Percentiles rank a stretch among this genome's conserved stretches.
These are phyloP conservation scores for Rhizopogon vinicolor DNA, from an alignment of 768 basidiomycete species.

Conservation along the genomic window DNA sequence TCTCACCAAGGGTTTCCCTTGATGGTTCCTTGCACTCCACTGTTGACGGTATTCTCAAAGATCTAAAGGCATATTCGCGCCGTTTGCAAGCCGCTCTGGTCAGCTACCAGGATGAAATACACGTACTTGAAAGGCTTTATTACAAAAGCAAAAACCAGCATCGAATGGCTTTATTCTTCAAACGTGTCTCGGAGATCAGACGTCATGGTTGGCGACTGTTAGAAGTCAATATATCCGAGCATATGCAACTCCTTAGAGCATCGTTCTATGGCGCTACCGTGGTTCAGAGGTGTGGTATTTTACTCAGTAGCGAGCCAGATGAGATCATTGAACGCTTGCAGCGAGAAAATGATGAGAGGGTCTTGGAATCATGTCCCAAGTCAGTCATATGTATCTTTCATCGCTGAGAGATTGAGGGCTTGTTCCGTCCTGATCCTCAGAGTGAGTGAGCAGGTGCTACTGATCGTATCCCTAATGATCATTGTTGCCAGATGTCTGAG, in stretches of 20 bases:
- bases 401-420: constrained; percentile 31
- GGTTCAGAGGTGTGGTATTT: constrained; percentile 7
- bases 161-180: constrained; percentile 54
- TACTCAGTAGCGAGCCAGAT: too few relatives aligned
- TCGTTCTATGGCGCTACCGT: constrained; percentile 23
- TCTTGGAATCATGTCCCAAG: constrained; percentile 64
- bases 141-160: constrained; percentile 79
- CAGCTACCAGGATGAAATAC: constrained; percentile 40
- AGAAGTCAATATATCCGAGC: constrained; percentile 13
- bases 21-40: constrained; percentile 25
- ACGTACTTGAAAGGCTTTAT: constrained; percentile 60
- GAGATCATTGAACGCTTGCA: constrained; percentile 15
- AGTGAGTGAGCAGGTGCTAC: constrained; percentile 26
- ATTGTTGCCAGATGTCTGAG: constrained; percentile 35
- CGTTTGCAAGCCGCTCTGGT: constrained; percentile 42
- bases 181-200: constrained; percentile 56
- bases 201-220: constrained; percentile 35
- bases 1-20: constrained; percentile 14
- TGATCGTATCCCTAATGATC: constrained; percentile 1
- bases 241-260: constrained; percentile 21
- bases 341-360: constrained; percentile 49
- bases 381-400: constrained; percentile 24
- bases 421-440: constrained; percentile 40
- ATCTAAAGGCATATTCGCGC: constrained; percentile 51
- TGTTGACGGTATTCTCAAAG: constrained; percentile 58